Conservation (phyloP, 2,329 filamentous ascomycete species). For the Diplodia intermedia region DNA sequence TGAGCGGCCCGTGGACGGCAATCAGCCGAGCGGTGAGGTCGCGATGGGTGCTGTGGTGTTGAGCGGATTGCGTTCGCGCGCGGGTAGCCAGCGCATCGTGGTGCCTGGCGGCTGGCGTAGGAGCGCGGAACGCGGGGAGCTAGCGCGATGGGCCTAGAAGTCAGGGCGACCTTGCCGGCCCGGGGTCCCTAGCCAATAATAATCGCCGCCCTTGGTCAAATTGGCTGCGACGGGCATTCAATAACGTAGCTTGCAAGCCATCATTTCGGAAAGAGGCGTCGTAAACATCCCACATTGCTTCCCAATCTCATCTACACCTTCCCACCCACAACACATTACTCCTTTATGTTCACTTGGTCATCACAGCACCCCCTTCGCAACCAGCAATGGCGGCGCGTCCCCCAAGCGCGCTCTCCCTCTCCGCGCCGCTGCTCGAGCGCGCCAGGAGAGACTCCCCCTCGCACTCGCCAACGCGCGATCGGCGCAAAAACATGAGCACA, state of each 20-base stretch:
- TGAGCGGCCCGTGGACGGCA: slow-evolving; percentile 24
- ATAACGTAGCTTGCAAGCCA: slow-evolving; percentile 8
- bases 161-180: no score
- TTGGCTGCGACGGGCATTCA: slow-evolving; percentile 7
- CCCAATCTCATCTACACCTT: slow-evolving; percentile 25
- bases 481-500: slow-evolving; percentile 28
- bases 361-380: slow-evolving; percentile 34
- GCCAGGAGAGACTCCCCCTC: slow-evolving; percentile 28
- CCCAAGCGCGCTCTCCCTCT: slow-evolving; percentile 39
- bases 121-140: slow-evolving; percentile 4
- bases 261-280: slow-evolving; percentile 39
- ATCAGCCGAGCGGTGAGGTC: slow-evolving; percentile 29
- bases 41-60: slow-evolving; percentile 15
- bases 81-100: neutral
- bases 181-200: slow-evolving; percentile 1
- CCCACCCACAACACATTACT: slow-evolving; percentile 46
- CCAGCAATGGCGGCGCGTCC: slow-evolving; percentile 44
- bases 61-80: neutral
- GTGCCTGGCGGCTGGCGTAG: slow-evolving; percentile 12
- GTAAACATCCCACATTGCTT: slow-evolving; percentile 39
- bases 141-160: no score
- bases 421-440: slow-evolving; percentile 30
- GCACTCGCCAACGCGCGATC: slow-evolving; percentile 32
- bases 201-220: neutral
- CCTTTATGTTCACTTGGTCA: slow-evolving; percentile 33